Evolutionary conservation across 257 asterid species (phyloP).

Genomic region (Salvia splendens): DNA sequence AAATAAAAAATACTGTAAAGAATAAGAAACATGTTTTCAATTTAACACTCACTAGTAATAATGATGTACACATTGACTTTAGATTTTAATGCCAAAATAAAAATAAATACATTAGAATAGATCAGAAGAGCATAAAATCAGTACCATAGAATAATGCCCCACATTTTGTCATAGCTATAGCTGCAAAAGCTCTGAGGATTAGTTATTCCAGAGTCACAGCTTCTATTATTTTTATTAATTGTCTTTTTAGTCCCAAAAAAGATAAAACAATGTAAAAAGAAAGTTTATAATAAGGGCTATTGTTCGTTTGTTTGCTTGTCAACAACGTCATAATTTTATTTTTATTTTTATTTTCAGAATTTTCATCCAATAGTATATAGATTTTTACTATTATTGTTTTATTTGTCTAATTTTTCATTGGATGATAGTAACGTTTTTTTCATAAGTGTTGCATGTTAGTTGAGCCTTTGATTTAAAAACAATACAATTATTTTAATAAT

Average conservation of each 20-base stretch:
- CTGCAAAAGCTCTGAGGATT: slow-evolving; percentile 30
- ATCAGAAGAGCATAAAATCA: slow-evolving; percentile 25
- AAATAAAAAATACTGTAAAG: background rate
- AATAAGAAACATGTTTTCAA: slow-evolving; percentile 17
- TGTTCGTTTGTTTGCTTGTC: slow-evolving; percentile 36
- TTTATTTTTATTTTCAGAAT: background rate
- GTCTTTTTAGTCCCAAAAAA: slow-evolving; percentile 28
- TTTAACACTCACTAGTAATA: slow-evolving; percentile 13
- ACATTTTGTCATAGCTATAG: slow-evolving; percentile 29
- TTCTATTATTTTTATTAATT: slow-evolving; percentile 30
- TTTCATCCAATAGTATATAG: slow-evolving; percentile 9
- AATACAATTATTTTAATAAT: background rate
- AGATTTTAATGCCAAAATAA: background rate
- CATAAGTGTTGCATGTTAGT: too few relatives aligned
- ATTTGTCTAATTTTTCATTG: too few relatives aligned
- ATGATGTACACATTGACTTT: slow-evolving; percentile 22
- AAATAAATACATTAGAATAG: too few relatives aligned
- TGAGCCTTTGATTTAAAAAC: too few relatives aligned
- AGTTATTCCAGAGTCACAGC: slow-evolving; percentile 30
- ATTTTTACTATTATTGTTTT: too few relatives aligned
- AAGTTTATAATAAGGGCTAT: background rate
- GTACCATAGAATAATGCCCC: slow-evolving; percentile 26
- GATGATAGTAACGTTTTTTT: too few relatives aligned
- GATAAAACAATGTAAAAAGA: background rate
- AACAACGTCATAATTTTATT: slow-evolving; percentile 37